Conservation (phyloP, 257 asterid species). For the Capsicum rhomboideum region DNA sequence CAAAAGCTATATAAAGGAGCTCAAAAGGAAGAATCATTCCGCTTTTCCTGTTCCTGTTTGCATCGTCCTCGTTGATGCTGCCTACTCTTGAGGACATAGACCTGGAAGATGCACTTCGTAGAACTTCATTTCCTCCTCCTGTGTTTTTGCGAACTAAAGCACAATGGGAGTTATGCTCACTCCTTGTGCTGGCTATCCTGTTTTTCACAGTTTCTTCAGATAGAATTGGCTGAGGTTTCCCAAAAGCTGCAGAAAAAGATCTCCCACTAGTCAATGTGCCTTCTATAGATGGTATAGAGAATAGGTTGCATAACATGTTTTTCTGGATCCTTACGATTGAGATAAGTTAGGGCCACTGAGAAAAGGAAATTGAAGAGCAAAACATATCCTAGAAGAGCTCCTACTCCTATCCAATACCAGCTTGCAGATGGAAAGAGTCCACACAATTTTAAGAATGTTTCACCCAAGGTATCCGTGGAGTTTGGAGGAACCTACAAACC, state of each 20-base stretch:
- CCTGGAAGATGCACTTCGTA: slow-evolving; percentile 13
- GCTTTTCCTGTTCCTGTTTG: slow-evolving; percentile 5
- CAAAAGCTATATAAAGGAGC: slow-evolving; percentile 40
- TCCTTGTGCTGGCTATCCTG: slow-evolving; percentile 24
- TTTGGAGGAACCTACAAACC: slow-evolving; percentile 32
- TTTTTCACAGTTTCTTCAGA: slow-evolving; percentile 28
- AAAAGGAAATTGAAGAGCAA: slow-evolving; percentile 47
- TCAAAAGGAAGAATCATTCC: slow-evolving; percentile 56
- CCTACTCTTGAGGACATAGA: slow-evolving; percentile 8
- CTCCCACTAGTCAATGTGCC: background rate
- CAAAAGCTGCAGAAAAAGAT: slow-evolving; percentile 24
- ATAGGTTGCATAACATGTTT: background rate
- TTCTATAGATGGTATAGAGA: background rate
- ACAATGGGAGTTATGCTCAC: slow-evolving; percentile 1
- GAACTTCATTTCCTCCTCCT: slow-evolving; percentile 3
- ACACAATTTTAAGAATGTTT: slow-evolving; percentile 31
- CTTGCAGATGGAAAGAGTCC: slow-evolving; percentile 42
- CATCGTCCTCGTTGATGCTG: background rate
- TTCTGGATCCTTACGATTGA: slow-evolving; percentile 43
- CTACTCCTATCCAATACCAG: slow-evolving; percentile 76
- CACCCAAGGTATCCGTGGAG: slow-evolving; percentile 43
- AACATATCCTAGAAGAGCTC: slow-evolving; percentile 44
- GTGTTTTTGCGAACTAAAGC: background rate
- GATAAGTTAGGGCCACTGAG: slow-evolving; percentile 47
- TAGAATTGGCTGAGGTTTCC: slow-evolving; percentile 37